Percentiles rank a stretch among this genome's conserved stretches.
Evolutionary conservation across 2,329 filamentous ascomycete species (phyloP).

Genomic region (Trichoderma sp.): DNA sequence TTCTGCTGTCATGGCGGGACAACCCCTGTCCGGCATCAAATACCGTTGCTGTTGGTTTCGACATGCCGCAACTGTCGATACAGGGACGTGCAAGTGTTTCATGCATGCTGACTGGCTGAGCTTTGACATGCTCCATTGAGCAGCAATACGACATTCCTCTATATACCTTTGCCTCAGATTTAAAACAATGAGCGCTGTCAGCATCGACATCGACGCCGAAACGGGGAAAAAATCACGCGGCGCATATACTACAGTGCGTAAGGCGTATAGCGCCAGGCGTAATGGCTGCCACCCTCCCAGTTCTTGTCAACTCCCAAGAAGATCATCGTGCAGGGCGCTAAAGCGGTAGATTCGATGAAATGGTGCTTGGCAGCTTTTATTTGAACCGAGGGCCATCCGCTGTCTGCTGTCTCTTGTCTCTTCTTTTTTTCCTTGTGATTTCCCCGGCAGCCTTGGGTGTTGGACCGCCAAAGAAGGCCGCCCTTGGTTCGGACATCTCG

Average conservation of each 20-base stretch:
- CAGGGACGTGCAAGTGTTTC: neutral
- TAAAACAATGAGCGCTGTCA: neutral
- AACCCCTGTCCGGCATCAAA: conserved; percentile 1
- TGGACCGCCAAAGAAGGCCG: neutral
- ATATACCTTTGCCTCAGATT: neutral
- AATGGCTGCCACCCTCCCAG: neutral
- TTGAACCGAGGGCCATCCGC: conserved; percentile 20
- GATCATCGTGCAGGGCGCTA: conserved; percentile 16
- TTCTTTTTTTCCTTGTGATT: conserved; percentile 3
- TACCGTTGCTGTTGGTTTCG: conserved; percentile 8
- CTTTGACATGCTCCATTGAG: neutral
- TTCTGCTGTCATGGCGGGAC: neutral
- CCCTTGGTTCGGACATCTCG: neutral
- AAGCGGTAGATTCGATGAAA: neutral
- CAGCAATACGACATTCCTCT: neutral
- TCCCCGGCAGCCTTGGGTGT: neutral
- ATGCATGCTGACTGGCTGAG: neutral
- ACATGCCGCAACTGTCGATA: neutral
- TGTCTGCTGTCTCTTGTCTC: neutral
- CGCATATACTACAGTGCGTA: too few relatives aligned
- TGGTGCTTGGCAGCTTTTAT: neutral
- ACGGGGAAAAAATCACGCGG: neutral
- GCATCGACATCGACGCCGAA: neutral
- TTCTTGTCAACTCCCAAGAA: neutral
- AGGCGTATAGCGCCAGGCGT: neutral